Conservation (phyloP, 768 basidiomycete genomes). For the Podaxis rugospora region DNA sequence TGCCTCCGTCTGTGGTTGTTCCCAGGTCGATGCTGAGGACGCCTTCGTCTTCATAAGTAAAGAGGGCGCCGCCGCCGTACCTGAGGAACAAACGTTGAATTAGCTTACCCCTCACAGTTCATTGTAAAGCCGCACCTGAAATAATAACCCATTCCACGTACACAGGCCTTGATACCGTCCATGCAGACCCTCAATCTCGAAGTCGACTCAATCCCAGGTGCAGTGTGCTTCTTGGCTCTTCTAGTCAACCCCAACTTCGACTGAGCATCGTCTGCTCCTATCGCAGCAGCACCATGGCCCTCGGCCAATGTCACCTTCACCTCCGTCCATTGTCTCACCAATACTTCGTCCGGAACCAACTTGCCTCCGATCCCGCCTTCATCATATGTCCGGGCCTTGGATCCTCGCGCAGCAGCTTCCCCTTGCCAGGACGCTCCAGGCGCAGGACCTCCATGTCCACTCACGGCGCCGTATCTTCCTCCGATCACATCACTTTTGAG, state of each 20-base stretch:
- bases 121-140: conserved; percentile 21
- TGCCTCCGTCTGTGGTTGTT: conserved; percentile 6
- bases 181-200: conserved; percentile 25
- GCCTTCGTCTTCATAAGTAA: conserved; percentile 35
- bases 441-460: conserved; percentile 9
- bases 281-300: neutral
- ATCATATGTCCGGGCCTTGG: neutral
- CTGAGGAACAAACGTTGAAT: neutral
- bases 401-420: neutral
- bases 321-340: conserved; percentile 32
- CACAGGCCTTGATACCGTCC: conserved; percentile 29
- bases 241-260: conserved; percentile 2
- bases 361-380: conserved; percentile 20
- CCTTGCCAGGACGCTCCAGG: conserved; percentile 5
- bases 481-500: neutral
- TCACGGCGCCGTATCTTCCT: neutral
- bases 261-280: conserved; percentile 12
- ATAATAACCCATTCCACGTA: conserved; percentile 33
- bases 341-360: conserved; percentile 29
- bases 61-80: conserved; percentile 14
- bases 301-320: conserved; percentile 27
- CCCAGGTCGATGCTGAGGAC: conserved; percentile 31
- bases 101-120: neutral
- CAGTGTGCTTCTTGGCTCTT: conserved; percentile 4
- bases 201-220: conserved; percentile 17